phyloP scores from a whole-genome alignment of 805 yeast genomes.

The Candida odintsovae region DNA sequence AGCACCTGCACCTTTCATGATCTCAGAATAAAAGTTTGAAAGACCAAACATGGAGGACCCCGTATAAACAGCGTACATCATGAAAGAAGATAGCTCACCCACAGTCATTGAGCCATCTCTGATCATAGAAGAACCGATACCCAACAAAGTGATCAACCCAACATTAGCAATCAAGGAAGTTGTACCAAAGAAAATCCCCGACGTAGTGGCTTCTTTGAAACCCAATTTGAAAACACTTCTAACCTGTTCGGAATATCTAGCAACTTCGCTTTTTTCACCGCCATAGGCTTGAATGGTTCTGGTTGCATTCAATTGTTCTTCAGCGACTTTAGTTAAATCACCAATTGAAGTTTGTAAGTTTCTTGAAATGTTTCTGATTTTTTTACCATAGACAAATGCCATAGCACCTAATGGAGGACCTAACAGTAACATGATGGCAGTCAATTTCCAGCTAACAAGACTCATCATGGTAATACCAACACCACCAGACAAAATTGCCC shows the following conservation, averaged over 20 bases:
- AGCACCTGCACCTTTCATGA: slow-evolving; percentile 97
- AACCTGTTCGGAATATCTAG: slow-evolving; percentile 67
- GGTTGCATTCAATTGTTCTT: slow-evolving; percentile 81
- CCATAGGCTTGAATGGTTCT: slow-evolving; percentile 88
- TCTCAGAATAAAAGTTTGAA: slow-evolving; percentile 85
- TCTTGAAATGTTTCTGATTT: slow-evolving; percentile 68
- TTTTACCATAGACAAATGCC: slow-evolving; percentile 77
- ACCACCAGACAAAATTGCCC: slow-evolving; percentile 74
- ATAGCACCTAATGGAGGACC: slow-evolving; percentile 80
- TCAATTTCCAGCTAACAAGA: slow-evolving; percentile 74
- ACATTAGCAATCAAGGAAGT: slow-evolving; percentile 84
- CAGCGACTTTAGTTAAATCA: slow-evolving; percentile 79
- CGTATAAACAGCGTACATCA: slow-evolving; percentile 93
- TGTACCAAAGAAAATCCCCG: slow-evolving; percentile 70
- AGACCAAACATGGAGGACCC: slow-evolving; percentile 91
- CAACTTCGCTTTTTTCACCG: slow-evolving; percentile 75
- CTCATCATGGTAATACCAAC: slow-evolving; percentile 93
- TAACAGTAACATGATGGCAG: slow-evolving; percentile 71
- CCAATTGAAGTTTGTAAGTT: slow-evolving; percentile 83
- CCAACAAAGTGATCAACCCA: slow-evolving; percentile 68
- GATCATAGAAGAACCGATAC: slow-evolving; percentile 80
- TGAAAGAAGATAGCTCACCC: slow-evolving; percentile 87
- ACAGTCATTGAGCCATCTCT: slow-evolving; percentile 67
- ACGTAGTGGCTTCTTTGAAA: slow-evolving; percentile 69
- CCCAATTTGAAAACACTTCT: slow-evolving; percentile 61